Percentiles rank a stretch among this genome's conserved stretches.
Evolutionary conservation across 2,329 filamentous ascomycete species (phyloP).

Genomic region (Aspergillus sp.): DNA sequence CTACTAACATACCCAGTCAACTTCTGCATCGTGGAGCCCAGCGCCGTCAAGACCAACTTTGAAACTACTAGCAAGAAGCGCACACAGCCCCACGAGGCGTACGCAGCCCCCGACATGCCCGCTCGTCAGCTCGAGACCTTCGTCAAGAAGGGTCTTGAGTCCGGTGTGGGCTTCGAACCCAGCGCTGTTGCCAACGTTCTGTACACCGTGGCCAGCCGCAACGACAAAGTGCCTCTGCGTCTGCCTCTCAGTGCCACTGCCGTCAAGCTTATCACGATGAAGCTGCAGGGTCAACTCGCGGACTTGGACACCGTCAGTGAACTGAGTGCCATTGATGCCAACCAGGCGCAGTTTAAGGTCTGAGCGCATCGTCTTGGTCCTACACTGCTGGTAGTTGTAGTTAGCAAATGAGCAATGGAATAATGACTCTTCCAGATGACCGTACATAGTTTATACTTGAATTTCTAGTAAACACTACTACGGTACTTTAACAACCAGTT

Average conservation of each 20-base stretch:
- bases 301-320: not conserved
- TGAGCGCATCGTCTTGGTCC: not conserved
- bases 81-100: conserved; percentile 1
- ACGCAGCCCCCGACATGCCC: not conserved
- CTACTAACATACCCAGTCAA: conserved; percentile 24
- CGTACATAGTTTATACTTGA: no score
- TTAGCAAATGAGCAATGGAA: not conserved
- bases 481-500: not conserved
- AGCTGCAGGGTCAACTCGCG: not conserved
- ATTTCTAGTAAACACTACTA: no score
- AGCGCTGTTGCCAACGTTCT: not conserved
- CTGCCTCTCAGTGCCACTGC: conserved; percentile 2
- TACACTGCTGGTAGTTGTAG: not conserved
- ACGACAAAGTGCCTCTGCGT: not conserved
- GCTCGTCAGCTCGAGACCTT: not conserved
- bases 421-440: no score
- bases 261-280: not conserved
- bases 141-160: not conserved
- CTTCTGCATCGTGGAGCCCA: conserved; percentile 46
- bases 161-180: not conserved
- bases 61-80: conserved; percentile 19
- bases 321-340: not conserved
- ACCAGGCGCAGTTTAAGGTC: not conserved
- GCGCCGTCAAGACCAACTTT: conserved; percentile 39
- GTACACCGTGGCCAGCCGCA: not conserved